Percentiles rank a stretch among this genome's conserved stretches.
Evolutionary conservation across 345 rosid genomes (phyloP).

Genomic region (Salix purpurea): DNA sequence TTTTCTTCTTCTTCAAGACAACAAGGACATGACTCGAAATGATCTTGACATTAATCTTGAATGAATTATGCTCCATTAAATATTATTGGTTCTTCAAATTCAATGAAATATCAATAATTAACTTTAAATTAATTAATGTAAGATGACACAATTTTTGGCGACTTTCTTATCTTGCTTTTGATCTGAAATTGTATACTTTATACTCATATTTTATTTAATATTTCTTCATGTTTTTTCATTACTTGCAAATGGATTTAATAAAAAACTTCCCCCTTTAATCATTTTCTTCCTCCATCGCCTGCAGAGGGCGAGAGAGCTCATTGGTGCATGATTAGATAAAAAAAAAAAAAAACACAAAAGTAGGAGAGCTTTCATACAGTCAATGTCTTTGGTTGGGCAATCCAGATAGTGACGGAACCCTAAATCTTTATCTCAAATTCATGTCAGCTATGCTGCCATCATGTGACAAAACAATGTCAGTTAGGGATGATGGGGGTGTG

Average conservation of each 20-base stretch:
- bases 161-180: too few species aligned
- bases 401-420: background rate
- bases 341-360: background rate
- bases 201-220: too few species aligned
- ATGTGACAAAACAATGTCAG: background rate
- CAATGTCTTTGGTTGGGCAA: background rate
- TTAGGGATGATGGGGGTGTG: background rate
- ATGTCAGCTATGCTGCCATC: background rate
- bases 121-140: too few species aligned
- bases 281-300: background rate
- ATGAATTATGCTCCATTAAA: too few species aligned
- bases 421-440: background rate
- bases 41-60: too few species aligned
- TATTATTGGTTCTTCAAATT: too few species aligned
- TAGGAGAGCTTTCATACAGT: background rate
- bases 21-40: background rate
- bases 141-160: too few species aligned
- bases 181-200: too few species aligned
- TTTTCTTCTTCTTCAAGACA: background rate
- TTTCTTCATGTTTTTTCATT: too few species aligned
- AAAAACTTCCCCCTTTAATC: background rate
- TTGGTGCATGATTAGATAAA: background rate
- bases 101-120: too few species aligned
- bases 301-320: background rate
- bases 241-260: too few species aligned